phyloP scores from a whole-genome alignment of 2,329 filamentous ascomycete species.

The Exophiala xenobiotica region DNA sequence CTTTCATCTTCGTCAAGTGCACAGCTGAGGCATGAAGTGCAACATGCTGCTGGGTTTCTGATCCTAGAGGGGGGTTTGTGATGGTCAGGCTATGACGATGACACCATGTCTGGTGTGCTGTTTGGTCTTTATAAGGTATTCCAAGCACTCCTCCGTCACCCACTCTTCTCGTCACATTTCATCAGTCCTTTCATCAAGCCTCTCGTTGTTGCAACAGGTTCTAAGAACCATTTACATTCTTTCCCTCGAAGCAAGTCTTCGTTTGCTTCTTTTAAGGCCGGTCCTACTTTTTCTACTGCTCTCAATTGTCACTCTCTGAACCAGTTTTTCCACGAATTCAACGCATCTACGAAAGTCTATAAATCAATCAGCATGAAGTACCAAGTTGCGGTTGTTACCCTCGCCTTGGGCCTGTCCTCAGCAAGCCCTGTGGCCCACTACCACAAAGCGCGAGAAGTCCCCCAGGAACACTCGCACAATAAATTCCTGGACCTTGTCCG shows the following conservation, averaged over 20 bases:
- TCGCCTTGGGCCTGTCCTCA: conserved; percentile 4
- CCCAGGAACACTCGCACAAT: conserved; percentile 58
- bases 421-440: conserved; percentile 8
- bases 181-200: conserved; percentile 1
- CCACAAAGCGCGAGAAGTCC: conserved; percentile 48
- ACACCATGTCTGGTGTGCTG: background rate
- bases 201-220: background rate
- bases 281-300: background rate
- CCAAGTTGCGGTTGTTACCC: conserved; percentile 6
- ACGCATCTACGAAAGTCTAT: background rate
- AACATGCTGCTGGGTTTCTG: conserved; percentile 3
- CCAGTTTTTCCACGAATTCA: background rate
- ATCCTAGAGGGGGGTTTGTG: background rate
- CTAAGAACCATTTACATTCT: conserved; percentile 6
- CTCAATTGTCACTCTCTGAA: background rate
- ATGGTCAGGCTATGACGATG: background rate
- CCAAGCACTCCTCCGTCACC: background rate
- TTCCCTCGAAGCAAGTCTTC: background rate
- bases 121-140: background rate
- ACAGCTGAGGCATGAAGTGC: background rate
- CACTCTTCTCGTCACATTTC: conserved; percentile 1
- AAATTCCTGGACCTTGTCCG: conserved; percentile 49
- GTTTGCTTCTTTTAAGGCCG: background rate
- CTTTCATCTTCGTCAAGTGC: conserved; percentile 5
- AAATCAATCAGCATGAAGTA: conserved; percentile 5